Conservation (phyloP, 495 filamentous ascomycete species). For the Xylaria castorea region DNA sequence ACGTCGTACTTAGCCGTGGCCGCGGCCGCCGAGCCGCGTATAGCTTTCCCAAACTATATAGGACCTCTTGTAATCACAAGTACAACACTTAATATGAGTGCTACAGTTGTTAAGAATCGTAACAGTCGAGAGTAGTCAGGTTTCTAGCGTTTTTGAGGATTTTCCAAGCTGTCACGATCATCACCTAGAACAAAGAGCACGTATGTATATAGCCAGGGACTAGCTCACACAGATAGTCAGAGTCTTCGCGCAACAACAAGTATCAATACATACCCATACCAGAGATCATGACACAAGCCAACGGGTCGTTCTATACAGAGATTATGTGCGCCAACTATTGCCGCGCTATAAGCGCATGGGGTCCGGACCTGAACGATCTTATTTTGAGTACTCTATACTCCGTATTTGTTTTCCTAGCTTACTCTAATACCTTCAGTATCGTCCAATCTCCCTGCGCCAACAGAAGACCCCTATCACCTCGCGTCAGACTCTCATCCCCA, state of each 20-base stretch:
- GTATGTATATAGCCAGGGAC: too few relatives aligned
- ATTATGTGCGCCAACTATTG: not conserved
- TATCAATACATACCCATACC: too few relatives aligned
- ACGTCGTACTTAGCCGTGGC: not conserved
- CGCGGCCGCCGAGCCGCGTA: not conserved
- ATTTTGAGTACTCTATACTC: not conserved
- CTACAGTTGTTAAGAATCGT: not conserved
- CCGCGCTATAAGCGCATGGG: not conserved
- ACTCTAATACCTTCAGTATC: too few relatives aligned
- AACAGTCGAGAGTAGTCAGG: not conserved
- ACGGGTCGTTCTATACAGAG: not conserved
- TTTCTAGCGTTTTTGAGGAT: not conserved
- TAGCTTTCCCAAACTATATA: not conserved
- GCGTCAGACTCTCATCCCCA: constrained; percentile 13
- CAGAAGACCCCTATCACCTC: not conserved
- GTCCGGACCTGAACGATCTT: constrained; percentile 6
- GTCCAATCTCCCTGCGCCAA: too few relatives aligned
- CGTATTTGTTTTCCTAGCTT: not conserved
- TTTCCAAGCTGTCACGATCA: not conserved
- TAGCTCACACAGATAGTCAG: too few relatives aligned
- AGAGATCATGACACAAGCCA: too few relatives aligned
- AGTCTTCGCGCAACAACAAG: too few relatives aligned
- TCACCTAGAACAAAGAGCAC: too few relatives aligned
- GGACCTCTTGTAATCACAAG: not conserved
- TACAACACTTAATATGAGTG: not conserved